These are phyloP conservation scores for Elsinoe australis DNA, from an alignment of 2,329 filamentous ascomycete genomes.

Conservation along the genomic window DNA sequence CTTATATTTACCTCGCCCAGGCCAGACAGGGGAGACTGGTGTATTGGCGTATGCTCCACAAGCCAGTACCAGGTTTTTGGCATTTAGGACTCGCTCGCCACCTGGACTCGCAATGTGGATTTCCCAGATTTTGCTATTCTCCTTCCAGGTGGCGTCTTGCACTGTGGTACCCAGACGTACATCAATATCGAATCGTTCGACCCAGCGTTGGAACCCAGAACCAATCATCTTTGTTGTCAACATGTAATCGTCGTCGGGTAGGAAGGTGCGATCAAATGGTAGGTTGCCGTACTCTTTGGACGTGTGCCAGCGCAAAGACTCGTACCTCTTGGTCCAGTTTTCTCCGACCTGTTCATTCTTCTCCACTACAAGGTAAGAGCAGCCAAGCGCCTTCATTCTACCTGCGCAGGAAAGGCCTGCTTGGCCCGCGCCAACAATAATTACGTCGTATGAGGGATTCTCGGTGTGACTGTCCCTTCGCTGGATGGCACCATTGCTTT, in stretches of 20 bases:
- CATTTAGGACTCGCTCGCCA: slow-evolving; percentile 15
- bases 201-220: slow-evolving; percentile 34
- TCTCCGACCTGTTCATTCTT: slow-evolving; percentile 37
- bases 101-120: slow-evolving; percentile 17
- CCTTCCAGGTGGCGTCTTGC: slow-evolving; percentile 34
- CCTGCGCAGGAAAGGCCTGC: slow-evolving; percentile 39
- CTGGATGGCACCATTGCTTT: not conserved
- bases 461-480: not conserved
- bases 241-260: slow-evolving; percentile 26
- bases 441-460: slow-evolving; percentile 25
- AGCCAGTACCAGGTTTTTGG: slow-evolving; percentile 30
- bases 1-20: slow-evolving; percentile 27
- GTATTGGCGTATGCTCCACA: slow-evolving; percentile 29
- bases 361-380: slow-evolving; percentile 41
- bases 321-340: slow-evolving; percentile 42
- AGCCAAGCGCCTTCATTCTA: slow-evolving; percentile 37
- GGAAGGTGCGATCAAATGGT: slow-evolving; percentile 31
- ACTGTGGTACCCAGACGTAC: slow-evolving; percentile 34
- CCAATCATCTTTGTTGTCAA: slow-evolving; percentile 31
- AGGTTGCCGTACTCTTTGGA: slow-evolving; percentile 36
- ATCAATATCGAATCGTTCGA: slow-evolving; percentile 34
- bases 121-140: slow-evolving; percentile 33
- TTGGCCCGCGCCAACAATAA: slow-evolving; percentile 38
- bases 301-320: slow-evolving; percentile 37
- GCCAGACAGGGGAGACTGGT: slow-evolving; percentile 23